Evolutionary conservation across 2,329 filamentous ascomycete species (phyloP).

Genomic region (Colletotrichum simmondsii): DNA sequence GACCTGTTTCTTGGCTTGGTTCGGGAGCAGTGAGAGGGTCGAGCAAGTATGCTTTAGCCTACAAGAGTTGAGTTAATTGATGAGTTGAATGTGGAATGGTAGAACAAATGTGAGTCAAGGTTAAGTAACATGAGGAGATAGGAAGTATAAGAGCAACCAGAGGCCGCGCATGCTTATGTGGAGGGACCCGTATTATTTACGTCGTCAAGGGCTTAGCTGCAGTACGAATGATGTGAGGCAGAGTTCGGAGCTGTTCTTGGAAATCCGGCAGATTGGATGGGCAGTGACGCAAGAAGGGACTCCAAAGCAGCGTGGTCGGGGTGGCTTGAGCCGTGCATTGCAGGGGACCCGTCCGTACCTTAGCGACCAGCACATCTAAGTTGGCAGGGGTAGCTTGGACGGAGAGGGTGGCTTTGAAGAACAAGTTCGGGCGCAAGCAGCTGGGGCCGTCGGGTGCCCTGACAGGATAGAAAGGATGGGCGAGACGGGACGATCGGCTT

Average conservation of each 20-base stretch:
- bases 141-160: background rate
- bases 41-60: conserved; percentile 76
- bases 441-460: background rate
- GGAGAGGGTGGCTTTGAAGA: background rate
- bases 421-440: background rate
- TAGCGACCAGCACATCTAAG: conserved; percentile 9
- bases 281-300: conserved; percentile 35
- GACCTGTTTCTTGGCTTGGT: conserved; percentile 74
- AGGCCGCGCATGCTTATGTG: conserved; percentile 27
- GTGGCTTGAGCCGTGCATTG: conserved; percentile 28
- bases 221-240: conserved; percentile 22
- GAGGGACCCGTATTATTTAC: conserved; percentile 35
- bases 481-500: conserved; percentile 30
- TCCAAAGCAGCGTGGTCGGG: conserved; percentile 4
- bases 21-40: conserved; percentile 76
- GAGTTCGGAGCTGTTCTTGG: conserved; percentile 31
- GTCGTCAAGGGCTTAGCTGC: conserved; percentile 35
- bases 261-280: conserved; percentile 24
- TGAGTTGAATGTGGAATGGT: background rate
- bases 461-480: conserved; percentile 1
- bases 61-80: conserved; percentile 15
- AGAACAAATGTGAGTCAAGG: background rate
- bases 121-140: background rate
- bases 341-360: conserved; percentile 25
- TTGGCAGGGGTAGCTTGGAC: conserved; percentile 26